Evolutionary conservation across 441 rosid species (phyloP).

Genomic region (Cnidoscolus chayamansa): DNA sequence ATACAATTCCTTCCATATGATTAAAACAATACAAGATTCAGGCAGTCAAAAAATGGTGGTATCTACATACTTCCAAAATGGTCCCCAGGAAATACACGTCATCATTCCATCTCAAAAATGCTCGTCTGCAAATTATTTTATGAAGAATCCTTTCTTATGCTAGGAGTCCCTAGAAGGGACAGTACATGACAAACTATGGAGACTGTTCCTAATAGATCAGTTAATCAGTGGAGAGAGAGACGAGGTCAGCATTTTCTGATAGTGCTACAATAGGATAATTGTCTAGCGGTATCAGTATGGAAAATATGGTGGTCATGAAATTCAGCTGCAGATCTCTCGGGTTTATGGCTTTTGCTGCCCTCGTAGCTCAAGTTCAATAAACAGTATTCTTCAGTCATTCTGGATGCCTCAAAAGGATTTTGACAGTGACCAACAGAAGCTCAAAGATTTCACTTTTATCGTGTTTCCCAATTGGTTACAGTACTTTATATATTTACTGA

Average conservation of each 20-base stretch:
- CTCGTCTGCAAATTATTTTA: neutral
- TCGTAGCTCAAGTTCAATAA: neutral
- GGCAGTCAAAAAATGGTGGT: neutral
- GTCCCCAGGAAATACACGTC: neutral
- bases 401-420: neutral
- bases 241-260: constrained; percentile 9
- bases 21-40: neutral
- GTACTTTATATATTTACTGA: neutral
- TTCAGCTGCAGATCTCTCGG: neutral
- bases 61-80: neutral
- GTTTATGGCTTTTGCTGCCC: neutral
- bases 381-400: neutral
- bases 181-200: neutral
- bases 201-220: neutral
- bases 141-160: neutral
- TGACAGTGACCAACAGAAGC: neutral
- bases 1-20: neutral
- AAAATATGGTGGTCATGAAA: neutral
- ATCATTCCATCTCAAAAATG: neutral
- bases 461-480: neutral
- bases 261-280: neutral
- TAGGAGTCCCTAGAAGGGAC: neutral
- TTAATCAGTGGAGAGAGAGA: neutral
- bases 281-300: neutral
- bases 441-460: neutral